These are phyloP conservation scores for Firmiana major DNA, from an alignment of 345 rosid genomes.

Conservation along the genomic window DNA sequence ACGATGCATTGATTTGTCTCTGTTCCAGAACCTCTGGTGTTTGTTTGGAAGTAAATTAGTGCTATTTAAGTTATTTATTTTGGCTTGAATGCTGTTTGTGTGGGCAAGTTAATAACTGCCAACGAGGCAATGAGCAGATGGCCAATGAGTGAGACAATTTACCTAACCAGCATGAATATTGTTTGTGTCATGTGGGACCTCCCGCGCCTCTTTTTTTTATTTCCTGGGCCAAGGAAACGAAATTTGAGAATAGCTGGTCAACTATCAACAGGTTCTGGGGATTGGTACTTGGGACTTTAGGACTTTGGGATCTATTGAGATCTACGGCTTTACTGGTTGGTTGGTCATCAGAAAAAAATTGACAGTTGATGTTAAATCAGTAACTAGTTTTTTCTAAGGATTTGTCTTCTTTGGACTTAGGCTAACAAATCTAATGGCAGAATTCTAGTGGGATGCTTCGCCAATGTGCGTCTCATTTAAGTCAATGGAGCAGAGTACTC, in stretches of 20 bases:
- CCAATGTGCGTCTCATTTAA: not conserved
- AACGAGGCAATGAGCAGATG: no score
- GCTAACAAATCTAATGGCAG: not conserved
- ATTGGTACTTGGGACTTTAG: not conserved
- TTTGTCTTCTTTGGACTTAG: not conserved
- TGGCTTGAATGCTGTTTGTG: not conserved
- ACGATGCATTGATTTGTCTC: not conserved
- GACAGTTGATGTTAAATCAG: not conserved
- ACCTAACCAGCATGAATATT: not conserved
- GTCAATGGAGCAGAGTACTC: not conserved
- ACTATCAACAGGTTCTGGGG: not conserved
- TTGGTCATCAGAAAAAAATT: not conserved
- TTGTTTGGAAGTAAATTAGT: not conserved
- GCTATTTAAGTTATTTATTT: not conserved
- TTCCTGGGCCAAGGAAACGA: not conserved
- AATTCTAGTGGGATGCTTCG: not conserved
- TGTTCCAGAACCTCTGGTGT: not conserved
- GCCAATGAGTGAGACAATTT: not conserved
- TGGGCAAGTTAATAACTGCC: not conserved
- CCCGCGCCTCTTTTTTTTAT: not conserved
- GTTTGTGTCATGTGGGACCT: not conserved
- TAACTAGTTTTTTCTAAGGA: not conserved
- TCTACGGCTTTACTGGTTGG: not conserved
- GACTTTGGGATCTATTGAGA: not conserved
- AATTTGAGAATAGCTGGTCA: not conserved